Evolutionary conservation across 352 stramenopile species (phyloP).

Genomic region (Thraustochytrium sp.): DNA sequence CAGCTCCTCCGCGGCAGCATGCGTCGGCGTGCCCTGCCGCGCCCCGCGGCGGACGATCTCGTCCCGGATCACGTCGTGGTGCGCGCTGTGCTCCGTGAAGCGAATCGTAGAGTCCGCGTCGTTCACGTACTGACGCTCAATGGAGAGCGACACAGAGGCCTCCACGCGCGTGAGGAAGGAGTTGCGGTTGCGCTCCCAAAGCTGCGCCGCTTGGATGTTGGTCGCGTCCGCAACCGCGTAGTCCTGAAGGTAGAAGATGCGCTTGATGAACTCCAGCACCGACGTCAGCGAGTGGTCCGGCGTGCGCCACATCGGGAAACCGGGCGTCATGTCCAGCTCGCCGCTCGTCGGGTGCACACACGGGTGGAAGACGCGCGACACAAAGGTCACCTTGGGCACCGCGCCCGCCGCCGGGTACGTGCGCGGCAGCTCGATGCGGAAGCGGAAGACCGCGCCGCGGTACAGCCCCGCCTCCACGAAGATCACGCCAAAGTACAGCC

Average conservation of each 20-base stretch:
- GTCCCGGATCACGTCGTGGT: background rate
- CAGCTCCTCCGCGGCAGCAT: no score
- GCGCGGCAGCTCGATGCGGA: slow-evolving; percentile 69
- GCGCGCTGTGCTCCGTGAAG: background rate
- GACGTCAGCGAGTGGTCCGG: slow-evolving; percentile 76
- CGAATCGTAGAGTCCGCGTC: slow-evolving; percentile 62
- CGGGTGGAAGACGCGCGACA: slow-evolving; percentile 70
- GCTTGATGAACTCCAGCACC: slow-evolving; percentile 74
- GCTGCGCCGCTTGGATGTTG: slow-evolving; percentile 61
- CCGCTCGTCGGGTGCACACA: slow-evolving; percentile 66
- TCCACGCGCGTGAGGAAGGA: slow-evolving; percentile 70
- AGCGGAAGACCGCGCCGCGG: slow-evolving; percentile 77
- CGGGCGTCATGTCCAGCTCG: slow-evolving; percentile 68
- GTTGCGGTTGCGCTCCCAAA: slow-evolving; percentile 63
- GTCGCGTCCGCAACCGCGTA: slow-evolving; percentile 58
- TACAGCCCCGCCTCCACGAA: slow-evolving; percentile 77
- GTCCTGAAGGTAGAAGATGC: slow-evolving; percentile 80
- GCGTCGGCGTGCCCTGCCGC: background rate
- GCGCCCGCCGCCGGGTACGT: slow-evolving; percentile 56
- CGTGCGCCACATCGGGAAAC: slow-evolving; percentile 72
- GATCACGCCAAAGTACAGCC: slow-evolving; percentile 71
- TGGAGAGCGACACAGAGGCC: slow-evolving; percentile 65
- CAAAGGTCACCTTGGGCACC: slow-evolving; percentile 71
- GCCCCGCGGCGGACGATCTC: background rate
- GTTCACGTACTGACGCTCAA: slow-evolving; percentile 71